A percentile compares a stretch with the other conserved stretches of the same genome.
phyloP scores from a whole-genome alignment of 305 asterid genomes.

The Galium porrigens region DNA sequence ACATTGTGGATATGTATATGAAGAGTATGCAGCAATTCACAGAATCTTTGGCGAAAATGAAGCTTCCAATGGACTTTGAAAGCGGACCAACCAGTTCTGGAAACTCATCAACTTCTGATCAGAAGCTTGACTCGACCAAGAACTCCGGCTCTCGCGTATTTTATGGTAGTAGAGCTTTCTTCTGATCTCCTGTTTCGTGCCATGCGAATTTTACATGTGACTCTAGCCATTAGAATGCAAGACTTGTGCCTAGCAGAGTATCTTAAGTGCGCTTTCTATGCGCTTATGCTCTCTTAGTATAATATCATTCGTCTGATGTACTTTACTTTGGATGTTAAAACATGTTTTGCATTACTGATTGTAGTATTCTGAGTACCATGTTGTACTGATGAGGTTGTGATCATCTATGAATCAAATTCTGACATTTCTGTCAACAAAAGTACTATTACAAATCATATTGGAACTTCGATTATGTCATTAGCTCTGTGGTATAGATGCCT shows the following conservation, averaged over 20 bases:
- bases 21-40: conserved; percentile 54
- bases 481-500: conserved; percentile 58
- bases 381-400: conserved; percentile 2
- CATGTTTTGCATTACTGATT: conserved; percentile 1
- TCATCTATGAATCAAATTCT: neutral
- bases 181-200: conserved; percentile 24
- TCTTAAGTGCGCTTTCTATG: conserved; percentile 8
- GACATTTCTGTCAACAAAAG: neutral
- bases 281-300: conserved; percentile 10
- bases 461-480: conserved; percentile 47
- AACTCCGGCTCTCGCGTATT: conserved; percentile 64
- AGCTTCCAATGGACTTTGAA: conserved; percentile 37
- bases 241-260: conserved; percentile 10
- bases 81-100: conserved; percentile 63
- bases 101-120: conserved; percentile 47
- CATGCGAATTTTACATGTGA: conserved; percentile 11
- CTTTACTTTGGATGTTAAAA: conserved; percentile 7
- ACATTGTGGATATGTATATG: conserved; percentile 47
- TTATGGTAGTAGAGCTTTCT: conserved; percentile 57
- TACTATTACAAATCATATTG: conserved; percentile 27
- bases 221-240: conserved; percentile 17
- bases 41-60: conserved; percentile 42
- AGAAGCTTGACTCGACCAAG: conserved; percentile 47
- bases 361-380: neutral
- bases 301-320: conserved; percentile 8